Evolutionary conservation across 31 red algal genomes (phyloP), one percentile per base, ranked within the genome.

Genomic region (Endocladia muricata): DNA sequence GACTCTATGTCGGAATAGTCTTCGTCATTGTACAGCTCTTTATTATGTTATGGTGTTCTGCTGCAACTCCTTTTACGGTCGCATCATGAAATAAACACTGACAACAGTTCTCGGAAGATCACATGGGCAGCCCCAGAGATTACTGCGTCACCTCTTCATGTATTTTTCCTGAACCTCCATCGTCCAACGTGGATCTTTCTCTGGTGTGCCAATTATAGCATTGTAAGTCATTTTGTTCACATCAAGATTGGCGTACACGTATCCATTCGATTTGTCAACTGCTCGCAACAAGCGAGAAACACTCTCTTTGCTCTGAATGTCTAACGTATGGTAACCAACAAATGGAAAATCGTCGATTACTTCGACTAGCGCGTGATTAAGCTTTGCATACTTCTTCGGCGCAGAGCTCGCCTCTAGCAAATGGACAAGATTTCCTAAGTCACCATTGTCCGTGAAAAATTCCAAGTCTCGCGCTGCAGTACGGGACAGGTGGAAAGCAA

Each of bases 251-350:
- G 79, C 76, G 38, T 88, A 88, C 65, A 84, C 64, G 30, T 94
- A 94, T 25, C 91, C 91, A 70, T 94, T 94, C 11, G 91, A 82
- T 57, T 94, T 94, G 70, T 94, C 91, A 55, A 94, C 77, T 7
- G 69, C 91, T 35, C 63, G 54, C 1, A 76, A 42, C 13, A 94
- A 43, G 25, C 68, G 49, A 28, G 80, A 52, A 2, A 94, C 79
- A 31, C 79, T 94, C 37, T 94, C 83, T 59, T 88, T 88, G 59
- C 68, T 61, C 51, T 94, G 78, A 77, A 91, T 90, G 70, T 88
- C 78, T 8, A 88, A 59, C 19, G 83, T 74, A 32, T 88, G 87
- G 62, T 91, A 96, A 0, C 89, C 77, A 41, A 96, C 88, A 63
- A 86, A 87, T 3, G 82, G 79, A 38, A 88, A 96, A 48, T 92